phyloP scores from a whole-genome alignment of 352 stramenopile species.

The Blastocystis sp. region DNA sequence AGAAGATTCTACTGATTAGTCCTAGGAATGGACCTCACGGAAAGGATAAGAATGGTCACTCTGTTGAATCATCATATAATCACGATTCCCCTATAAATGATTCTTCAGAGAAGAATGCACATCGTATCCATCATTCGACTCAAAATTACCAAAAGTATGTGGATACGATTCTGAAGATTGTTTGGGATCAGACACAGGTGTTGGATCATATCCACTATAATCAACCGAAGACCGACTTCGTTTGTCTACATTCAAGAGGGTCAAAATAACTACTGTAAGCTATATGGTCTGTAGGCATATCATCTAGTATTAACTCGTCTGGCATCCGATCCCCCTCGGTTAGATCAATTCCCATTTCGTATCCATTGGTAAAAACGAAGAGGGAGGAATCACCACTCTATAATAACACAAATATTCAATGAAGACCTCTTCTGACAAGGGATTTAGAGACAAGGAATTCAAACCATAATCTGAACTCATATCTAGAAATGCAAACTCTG shows the following conservation, averaged over 20 bases:
- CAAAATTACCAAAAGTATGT: not conserved
- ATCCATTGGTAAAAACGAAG: slow-evolving; percentile 3
- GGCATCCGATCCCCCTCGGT: not conserved
- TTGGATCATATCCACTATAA: not conserved
- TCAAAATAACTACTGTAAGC: not conserved
- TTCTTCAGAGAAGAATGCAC: not conserved
- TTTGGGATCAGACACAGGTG: not conserved
- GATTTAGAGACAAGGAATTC: slow-evolving; percentile 10
- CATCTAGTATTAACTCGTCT: slow-evolving; percentile 14
- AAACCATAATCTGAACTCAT: slow-evolving; percentile 36
- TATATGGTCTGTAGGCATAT: not conserved
- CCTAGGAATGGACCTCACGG: not conserved
- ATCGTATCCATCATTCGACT: not conserved
- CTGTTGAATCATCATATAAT: not conserved
- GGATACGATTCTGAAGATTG: not conserved
- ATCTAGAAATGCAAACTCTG: slow-evolving; percentile 53
- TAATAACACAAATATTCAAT: not conserved
- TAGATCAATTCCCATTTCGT: not conserved
- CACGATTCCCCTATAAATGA: not conserved
- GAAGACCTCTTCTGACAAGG: not conserved
- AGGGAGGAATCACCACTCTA: not conserved
- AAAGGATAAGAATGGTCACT: not conserved
- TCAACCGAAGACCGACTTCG: not conserved
- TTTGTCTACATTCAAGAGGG: not conserved
- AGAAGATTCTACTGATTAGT: not conserved